Percentiles rank a stretch among this genome's conserved stretches.
These are phyloP conservation scores for Nitzschia sp. DNA, from an alignment of 108 stramenopile genomes.

Conservation along the genomic window DNA sequence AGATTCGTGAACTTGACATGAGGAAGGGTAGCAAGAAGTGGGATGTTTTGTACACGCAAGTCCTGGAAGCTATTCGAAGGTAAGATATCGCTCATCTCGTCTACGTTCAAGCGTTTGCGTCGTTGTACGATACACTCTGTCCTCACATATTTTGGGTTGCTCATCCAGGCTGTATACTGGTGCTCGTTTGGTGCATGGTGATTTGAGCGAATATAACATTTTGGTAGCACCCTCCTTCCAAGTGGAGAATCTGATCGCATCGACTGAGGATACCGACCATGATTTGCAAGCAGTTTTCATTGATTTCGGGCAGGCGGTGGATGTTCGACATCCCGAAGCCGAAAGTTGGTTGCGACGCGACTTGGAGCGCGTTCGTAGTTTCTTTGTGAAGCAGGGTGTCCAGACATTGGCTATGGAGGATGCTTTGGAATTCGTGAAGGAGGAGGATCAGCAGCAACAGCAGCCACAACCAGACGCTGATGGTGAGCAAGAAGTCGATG, in stretches of 20 bases:
- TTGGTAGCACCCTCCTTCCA: constrained; percentile 59
- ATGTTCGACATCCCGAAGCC: constrained; percentile 60
- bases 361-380: constrained; percentile 51
- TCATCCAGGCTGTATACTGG: constrained; percentile 48
- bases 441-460: no score
- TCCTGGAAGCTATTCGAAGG: constrained; percentile 62
- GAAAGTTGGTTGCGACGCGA: constrained; percentile 54
- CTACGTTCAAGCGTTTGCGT: no score
- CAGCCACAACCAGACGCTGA: no score
- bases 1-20: constrained; percentile 69
- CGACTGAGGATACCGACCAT: constrained; percentile 30
- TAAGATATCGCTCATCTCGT: no score
- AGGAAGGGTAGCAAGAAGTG: constrained; percentile 65
- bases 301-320: constrained; percentile 86
- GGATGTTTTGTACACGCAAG: constrained; percentile 64
- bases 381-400: constrained; percentile 64
- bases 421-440: constrained; percentile 40
- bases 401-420: constrained; percentile 45
- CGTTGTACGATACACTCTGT: no score
- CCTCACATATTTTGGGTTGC: not conserved
- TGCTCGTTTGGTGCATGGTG: constrained; percentile 75
- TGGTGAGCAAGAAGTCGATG: no score
- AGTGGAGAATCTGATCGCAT: constrained; percentile 10
- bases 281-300: constrained; percentile 71
- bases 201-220: constrained; percentile 84